Evolutionary conservation across 192 early-diverging fungal genomes (phyloP), one percentile per base, ranked within the genome.

Genomic region (Backusella macrospora): DNA sequence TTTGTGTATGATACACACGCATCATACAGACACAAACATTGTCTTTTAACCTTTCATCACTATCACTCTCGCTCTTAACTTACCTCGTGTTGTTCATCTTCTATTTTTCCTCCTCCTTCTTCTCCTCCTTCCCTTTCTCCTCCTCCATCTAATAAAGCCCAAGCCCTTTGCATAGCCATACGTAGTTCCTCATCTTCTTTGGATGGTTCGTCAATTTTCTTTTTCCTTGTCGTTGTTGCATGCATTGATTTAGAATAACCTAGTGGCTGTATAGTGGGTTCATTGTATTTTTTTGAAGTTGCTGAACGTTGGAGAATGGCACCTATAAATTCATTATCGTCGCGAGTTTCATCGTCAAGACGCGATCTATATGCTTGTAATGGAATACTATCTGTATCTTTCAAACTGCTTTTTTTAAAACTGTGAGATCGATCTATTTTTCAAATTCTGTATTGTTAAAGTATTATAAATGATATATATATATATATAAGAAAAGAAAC

Each of bases 161-260:
- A 77, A 37, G 70, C 76, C 16, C 62, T 29, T 43, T 77, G 70
- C 48, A 77, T 70, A 23, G 47, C 64, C 13, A 63, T 23, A 16
- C 52, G 69, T 4, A 77, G 49, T 18, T 77, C 76, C n/a, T 72
- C 70, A 23, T 72, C 70, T 34, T 76, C 75, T 37, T 62, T 13
- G 10, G 55, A 46, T 3, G 71, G 71, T 26, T n/a, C 39, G 45
- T 26, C 40, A 26, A 40, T 45, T 26, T 62, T 76, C 74, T 4
- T 71, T 59, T 3, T 45, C 42, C 5, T 42, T 47, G n/a, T 38
- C 3, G 13, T 23, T 55, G 4, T 12, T 23, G 42, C 70, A 9
- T 21, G 16, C 7, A 10, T 23, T 71, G 12, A 37, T 46, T 38
- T 38, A 26, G 29, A 23, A 10, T 39, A 48, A 21, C 40, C 46